Evolutionary conservation across 192 early-diverging fungal genomes (phyloP), one percentile per base, ranked within the genome.

Genomic region (Linderina pennispora): DNA sequence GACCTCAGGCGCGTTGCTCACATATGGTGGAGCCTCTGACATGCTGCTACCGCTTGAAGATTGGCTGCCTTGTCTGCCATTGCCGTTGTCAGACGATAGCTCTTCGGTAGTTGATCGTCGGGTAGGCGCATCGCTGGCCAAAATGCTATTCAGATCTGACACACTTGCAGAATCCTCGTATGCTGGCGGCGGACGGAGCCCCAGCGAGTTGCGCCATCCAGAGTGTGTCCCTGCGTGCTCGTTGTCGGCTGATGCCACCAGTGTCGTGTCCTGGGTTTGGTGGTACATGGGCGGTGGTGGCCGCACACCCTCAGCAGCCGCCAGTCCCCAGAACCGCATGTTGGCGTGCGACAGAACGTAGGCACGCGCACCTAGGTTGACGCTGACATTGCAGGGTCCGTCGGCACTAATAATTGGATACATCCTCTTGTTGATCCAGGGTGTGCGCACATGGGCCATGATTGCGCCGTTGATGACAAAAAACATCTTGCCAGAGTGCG

Each of bases 391-490:
- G 42, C 62, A 65, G 18, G 70, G 70, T 8, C 70, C 70, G 45
- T 74, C 63, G 3, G 70, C 63, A 10, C 63, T 66, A 34, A 74
- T 53, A 17, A 62, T 33, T 23, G 70, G 70, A 45, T 81, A 88
- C 40, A 88, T 42, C 66, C 83, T 62, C 62, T 79, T 53, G 63
- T 62, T 46, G 53, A 67, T 43, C 84, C 84, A 50, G 61, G 79
- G 55, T 57, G 82, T 43, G 59, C 82, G 38, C 76, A 81, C 22
- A 68, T 83, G 60, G 56, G 56, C 47, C 28, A 86, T 52, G 35
- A 78, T 75, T 42, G 74, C 77, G 15, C 86, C 86, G 51, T 88
- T 88, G 21, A 85, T 53, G 4, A 84, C 84, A 36, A 86, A 81
- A 47, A 88, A 88, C 20, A 83, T 56, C 21, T 80, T 83, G 31